Base-by-base conservation (phyloP, 1,139 yeast species). In the Hyphopichia buzzinii region DNA sequence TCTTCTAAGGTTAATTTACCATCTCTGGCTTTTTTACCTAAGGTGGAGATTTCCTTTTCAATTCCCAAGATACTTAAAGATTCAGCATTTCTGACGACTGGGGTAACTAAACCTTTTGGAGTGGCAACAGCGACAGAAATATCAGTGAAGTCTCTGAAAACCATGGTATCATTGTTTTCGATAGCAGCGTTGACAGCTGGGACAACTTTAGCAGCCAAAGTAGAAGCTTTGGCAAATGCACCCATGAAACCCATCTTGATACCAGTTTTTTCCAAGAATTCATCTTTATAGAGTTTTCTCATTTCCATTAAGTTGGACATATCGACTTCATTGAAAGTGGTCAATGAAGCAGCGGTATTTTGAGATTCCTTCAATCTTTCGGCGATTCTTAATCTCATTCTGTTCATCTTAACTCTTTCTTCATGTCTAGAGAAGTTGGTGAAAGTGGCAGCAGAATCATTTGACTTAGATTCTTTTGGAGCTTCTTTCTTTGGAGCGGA, bases 351-450 rank as follows among this genome's bases (percentile, higher is more conserved):
- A 49, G 97, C 96, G 39, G 98, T 89, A 76, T 92, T 92, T 72
- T 92, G 99, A 27, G 97, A 86, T 74, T 94, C 97, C 86, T 92
- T 92, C 63, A 92, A 84, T 72, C 99, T 88, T 75, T 94, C 97
- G 41, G 98, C 97, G 50, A 94, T 94, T 79, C 99, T 87, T 69
- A 87, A 72, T 74, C 99, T 86, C 98, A 92, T 94, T 76, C 99
- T 87, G 82, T 90, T 92, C 98, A 92, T 92, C 76, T 92, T 92
- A 50, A 94, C 95, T 64, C 90, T 79, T 64, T 83, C 87, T 71
- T 92, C 97, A 45, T 74, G 71, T 73, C 98, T 85, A 40, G 89
- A 76, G 61, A 84, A 84, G 36, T 77, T 64, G 42, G 86, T 83
- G 55, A 79, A 72, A 28, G 79, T 57, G n/a, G n/a, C n/a, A 29